Base-by-base conservation (phyloP, 768 basidiomycete species). In the Pisolithus microcarpus region DNA sequence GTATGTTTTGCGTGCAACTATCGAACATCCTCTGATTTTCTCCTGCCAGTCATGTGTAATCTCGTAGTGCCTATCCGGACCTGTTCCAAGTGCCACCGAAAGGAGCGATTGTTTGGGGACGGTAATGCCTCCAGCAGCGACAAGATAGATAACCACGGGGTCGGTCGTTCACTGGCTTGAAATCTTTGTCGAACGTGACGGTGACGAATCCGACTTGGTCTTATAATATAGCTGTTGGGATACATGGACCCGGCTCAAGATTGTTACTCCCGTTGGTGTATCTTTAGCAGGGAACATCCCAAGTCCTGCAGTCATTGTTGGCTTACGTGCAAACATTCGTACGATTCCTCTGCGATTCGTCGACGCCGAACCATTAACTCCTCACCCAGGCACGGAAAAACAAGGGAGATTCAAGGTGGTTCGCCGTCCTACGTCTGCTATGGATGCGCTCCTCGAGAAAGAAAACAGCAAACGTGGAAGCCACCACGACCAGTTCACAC, bases 191-290 rank as follows among this genome's bases (percentile, higher is more conserved):
- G 7, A 38, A 10, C 6, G 18, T 24, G 13, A 4, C 15, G 4
- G 15, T 9, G 6, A 38, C 44, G n/a, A 28, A 48, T 31, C 43
- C 53, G 34, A 11, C 21, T 5, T 9, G 2, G 3, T 28, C 30
- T 21, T 23, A 23, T 23, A 1, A 23, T 23, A 5, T 52, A 65
- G 61, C 51, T 48, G 40, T 36, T 51, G 4, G 36, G 40, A 23
- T 66, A 67, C 49, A 67, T 65, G 60, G 65, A 65, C 45, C 54
- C 61, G 2, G 61, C 64, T 0, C 65, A 66, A 50, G 65, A 66
- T 13, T 66, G 65, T 19, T 66, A 60, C 38, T 67, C 65, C 19
- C 64, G 63, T 23, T 48, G 56, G 49, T 66, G 65, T 31, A 21
- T 60, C 19, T 64, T 58, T n/a, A 66, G 65, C 57, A 61, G 55